phyloP scores from a whole-genome alignment of 176 grass and related monocot species.

The Aechmea fasciata region DNA sequence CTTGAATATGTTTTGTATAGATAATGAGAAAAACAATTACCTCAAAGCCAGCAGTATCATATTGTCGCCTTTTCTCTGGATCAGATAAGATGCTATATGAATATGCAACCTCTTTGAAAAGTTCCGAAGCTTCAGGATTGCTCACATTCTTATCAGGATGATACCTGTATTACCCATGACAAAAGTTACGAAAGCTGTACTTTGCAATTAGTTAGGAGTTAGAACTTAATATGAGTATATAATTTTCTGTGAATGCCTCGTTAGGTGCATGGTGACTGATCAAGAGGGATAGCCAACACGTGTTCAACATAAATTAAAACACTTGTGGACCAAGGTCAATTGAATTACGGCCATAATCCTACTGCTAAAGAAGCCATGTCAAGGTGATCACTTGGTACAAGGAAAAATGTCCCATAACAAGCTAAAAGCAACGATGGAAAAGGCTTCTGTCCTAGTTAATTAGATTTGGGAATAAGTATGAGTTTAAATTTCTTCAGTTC shows the following conservation, averaged over 20 bases:
- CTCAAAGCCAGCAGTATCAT: conserved; percentile 97
- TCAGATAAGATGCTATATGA: conserved; percentile 98
- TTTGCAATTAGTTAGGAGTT: background rate
- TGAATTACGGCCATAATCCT: too few species aligned
- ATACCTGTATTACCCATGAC: conserved; percentile 46
- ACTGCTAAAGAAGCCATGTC: too few species aligned
- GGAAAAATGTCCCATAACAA: too few species aligned
- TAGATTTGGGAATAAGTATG: too few species aligned
- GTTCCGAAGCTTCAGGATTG: conserved; percentile 94
- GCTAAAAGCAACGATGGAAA: too few species aligned
- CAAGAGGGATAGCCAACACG: background rate
- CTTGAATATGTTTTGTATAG: background rate
- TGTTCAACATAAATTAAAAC: background rate
- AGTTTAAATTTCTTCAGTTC: too few species aligned
- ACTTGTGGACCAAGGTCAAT: too few species aligned
- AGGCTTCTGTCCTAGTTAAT: too few species aligned
- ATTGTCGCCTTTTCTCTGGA: conserved; percentile 95
- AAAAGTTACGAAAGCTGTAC: conserved; percentile 12
- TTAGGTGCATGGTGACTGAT: background rate
- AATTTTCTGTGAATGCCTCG: background rate
- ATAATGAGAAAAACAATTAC: conserved; percentile 23
- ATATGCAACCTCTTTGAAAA: conserved; percentile 99
- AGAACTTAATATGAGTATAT: background rate
- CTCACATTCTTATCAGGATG: conserved; percentile 95
- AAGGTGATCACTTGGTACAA: too few species aligned